phyloP scores from a whole-genome alignment of 2,329 filamentous ascomycete species.

The Hymenoscyphus infarciens region DNA sequence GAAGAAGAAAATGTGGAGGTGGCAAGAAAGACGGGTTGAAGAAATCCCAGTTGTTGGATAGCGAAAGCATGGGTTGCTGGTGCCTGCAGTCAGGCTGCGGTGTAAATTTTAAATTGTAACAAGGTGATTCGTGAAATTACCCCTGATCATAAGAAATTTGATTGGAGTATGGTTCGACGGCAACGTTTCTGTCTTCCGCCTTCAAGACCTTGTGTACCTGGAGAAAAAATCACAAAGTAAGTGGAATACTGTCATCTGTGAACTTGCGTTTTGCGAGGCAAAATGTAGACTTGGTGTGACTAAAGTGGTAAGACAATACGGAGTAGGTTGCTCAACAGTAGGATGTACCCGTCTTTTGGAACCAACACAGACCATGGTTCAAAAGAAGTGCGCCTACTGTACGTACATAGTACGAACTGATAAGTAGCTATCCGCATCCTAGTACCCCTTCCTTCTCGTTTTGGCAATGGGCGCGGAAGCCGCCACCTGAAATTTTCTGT shows the following conservation, averaged over 20 bases:
- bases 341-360: slow-evolving; percentile 3
- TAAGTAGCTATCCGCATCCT: background rate
- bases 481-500: background rate
- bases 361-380: slow-evolving; percentile 2
- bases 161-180: background rate
- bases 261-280: background rate
- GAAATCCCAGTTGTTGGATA: background rate
- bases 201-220: background rate
- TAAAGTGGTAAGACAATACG: background rate
- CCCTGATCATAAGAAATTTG: background rate
- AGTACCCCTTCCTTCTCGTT: background rate
- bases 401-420: background rate
- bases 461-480: background rate
- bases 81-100: background rate
- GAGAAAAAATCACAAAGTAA: background rate
- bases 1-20: background rate
- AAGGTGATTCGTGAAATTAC: background rate
- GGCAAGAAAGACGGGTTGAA: background rate
- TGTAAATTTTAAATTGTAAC: background rate
- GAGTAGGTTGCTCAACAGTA: background rate
- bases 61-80: background rate
- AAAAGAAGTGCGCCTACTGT: background rate
- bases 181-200: background rate
- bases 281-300: background rate
- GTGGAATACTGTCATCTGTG: background rate